Evolutionary conservation across 805 yeast species (phyloP), one percentile per base, ranked within the genome.

Genomic region (Schizosaccharomyces cryophilus): DNA sequence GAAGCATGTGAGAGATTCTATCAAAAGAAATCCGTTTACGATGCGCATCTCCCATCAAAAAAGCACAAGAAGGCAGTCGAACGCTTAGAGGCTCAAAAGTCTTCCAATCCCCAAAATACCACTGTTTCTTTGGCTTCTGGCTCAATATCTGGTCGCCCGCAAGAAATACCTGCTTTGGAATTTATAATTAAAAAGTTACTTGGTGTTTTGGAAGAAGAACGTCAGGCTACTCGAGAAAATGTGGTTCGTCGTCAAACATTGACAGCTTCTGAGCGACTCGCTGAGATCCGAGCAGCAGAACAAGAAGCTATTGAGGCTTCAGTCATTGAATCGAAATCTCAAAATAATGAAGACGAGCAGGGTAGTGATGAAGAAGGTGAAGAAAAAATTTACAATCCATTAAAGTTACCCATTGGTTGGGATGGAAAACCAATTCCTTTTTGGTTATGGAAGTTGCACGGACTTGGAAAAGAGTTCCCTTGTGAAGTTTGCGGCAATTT

Each of bases 361-460:
- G 71, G 68, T 15, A 13, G 11, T 4, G 74, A 71, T 0, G 72
- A 68, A 11, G 75, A 70, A 13, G 73, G 70, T 5, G 69, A 69
- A 42, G 73, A 67, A 7, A 64, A 67, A 21, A 67, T 68, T 38
- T 69, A 67, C 60, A 76, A 77, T 63, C 80, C 82, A 21, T 73
- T 79, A 62, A 79, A 83, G 62, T 70, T 86, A 61, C 95, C 95
- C 0, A 61, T 86, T 0, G 97, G 95, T 0, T 78, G 85, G 21
- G 96, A 89, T 70, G 96, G 96, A 0, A 78, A 77, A 51, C 96
- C 96, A 0, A 87, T 93, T 35, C 98, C 98, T 1, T 80, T 77
- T 61, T 93, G 98, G 98, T 74, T 93, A 35, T 89, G 81, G 75
- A 93, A 89, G 70, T 73, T 89, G 56, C 88, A 87, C 66, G 98